A percentile compares a stretch with the other conserved stretches of the same genome.
Evolutionary conservation across 306 rosid genomes (phyloP).

Genomic region (Medicago truncatula): DNA sequence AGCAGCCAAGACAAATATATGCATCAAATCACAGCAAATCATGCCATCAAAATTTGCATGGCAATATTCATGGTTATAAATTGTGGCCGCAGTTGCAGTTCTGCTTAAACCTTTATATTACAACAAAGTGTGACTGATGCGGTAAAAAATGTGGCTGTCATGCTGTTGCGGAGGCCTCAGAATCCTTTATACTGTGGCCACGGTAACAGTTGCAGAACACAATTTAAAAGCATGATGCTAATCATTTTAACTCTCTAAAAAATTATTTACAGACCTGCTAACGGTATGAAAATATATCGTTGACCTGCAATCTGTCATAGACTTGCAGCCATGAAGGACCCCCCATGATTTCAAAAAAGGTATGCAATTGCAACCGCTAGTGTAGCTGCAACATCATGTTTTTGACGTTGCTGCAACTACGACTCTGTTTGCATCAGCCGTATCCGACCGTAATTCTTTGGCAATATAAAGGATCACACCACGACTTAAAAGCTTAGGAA

Average conservation of each 20-base stretch:
- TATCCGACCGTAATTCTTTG: neutral
- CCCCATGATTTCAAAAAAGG: neutral
- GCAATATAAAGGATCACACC: neutral
- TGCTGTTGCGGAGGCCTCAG: neutral
- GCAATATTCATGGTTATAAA: conserved; percentile 9
- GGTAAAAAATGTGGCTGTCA: neutral
- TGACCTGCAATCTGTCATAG: neutral
- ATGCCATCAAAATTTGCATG: neutral
- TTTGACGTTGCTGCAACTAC: neutral
- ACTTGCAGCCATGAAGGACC: conserved; percentile 4
- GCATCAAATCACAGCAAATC: neutral
- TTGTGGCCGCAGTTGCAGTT: neutral
- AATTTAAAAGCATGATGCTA: neutral
- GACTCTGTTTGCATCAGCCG: neutral
- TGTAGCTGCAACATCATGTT: neutral
- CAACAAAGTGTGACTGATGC: neutral
- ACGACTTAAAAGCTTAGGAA: neutral
- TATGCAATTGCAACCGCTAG: neutral
- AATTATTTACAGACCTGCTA: neutral
- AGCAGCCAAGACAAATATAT: conserved; percentile 26
- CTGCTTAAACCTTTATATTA: neutral
- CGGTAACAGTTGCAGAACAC: neutral
- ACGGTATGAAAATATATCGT: neutral
- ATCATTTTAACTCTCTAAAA: conserved; percentile 14
- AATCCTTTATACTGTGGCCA: too few relatives aligned